A percentile compares a stretch with the other conserved stretches of the same genome.
These are phyloP conservation scores for Botryosphaeria dothidea DNA, from an alignment of 2,329 filamentous ascomycete species.

Conservation along the genomic window DNA sequence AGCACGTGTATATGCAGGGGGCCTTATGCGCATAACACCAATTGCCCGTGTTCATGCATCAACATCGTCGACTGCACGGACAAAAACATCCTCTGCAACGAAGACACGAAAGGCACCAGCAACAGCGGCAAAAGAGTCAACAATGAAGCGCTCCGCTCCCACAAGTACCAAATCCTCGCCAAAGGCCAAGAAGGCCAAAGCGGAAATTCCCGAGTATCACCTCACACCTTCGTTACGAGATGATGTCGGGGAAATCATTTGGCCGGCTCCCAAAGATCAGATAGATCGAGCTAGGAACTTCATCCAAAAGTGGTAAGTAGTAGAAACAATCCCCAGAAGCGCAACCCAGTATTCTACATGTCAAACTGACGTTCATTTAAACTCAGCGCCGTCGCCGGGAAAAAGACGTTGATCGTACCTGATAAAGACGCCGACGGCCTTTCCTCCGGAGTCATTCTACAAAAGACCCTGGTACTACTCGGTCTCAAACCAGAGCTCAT, in stretches of 20 bases:
- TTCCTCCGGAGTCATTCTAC: conserved; percentile 63
- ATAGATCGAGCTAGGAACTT: conserved; percentile 58
- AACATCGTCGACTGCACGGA: neutral
- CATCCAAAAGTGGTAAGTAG: conserved; percentile 58
- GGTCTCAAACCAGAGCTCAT: conserved; percentile 57
- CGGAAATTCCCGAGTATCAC: conserved; percentile 11
- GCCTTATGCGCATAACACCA: neutral
- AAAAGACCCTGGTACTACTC: conserved; percentile 60
- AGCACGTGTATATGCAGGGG: neutral
- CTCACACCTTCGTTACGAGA: conserved; percentile 14
- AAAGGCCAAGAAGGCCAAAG: conserved; percentile 14
- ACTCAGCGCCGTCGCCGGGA: conserved; percentile 52
- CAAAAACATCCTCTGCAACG: neutral
- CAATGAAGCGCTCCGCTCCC: conserved; percentile 7
- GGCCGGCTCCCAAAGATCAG: conserved; percentile 61
- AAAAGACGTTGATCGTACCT: conserved; percentile 62
- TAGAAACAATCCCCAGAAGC: neutral
- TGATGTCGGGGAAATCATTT: conserved; percentile 32
- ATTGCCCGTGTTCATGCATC: neutral
- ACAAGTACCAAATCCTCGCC: neutral
- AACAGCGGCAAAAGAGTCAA: neutral
- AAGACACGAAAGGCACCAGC: neutral
- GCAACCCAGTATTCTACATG: neutral
- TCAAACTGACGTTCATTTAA: neutral
- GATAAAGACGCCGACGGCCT: conserved; percentile 72